phyloP scores from a whole-genome alignment of 495 filamentous ascomycete species.

The Hypomontagnella monticulosa region DNA sequence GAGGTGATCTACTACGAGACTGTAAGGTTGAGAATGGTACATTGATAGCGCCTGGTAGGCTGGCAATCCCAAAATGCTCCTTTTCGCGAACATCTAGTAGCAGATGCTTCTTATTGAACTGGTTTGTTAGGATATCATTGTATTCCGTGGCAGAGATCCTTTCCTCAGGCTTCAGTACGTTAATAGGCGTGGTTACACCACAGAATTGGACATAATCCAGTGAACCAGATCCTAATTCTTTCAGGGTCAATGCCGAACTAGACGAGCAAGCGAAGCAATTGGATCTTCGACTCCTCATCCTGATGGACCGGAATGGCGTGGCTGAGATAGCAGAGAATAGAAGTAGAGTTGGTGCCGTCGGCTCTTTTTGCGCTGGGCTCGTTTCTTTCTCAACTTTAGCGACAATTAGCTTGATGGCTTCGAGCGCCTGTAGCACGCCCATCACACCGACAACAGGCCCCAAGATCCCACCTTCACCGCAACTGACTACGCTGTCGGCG shows the following conservation, averaged over 20 bases:
- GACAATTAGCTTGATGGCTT: conserved; percentile 84
- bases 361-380: conserved; percentile 28
- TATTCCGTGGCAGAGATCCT: conserved; percentile 70
- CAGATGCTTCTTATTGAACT: conserved; percentile 52
- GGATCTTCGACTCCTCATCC: conserved; percentile 70
- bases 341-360: conserved; percentile 61
- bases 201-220: conserved; percentile 86
- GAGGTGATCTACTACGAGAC: conserved; percentile 31
- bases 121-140: conserved; percentile 41
- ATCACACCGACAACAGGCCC: conserved; percentile 94
- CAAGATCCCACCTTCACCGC: conserved; percentile 90
- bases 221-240: conserved; percentile 68
- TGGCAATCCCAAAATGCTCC: conserved; percentile 85
- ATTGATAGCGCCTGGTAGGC: conserved; percentile 76
- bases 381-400: conserved; percentile 33
- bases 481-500: conserved; percentile 76
- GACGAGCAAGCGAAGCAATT: conserved; percentile 81
- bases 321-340: conserved; percentile 76
- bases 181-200: conserved; percentile 61
- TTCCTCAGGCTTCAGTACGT: conserved; percentile 65
- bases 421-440: conserved; percentile 90
- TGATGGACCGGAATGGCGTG: conserved; percentile 76
- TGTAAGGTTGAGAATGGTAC: conserved; percentile 74
- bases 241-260: conserved; percentile 65
- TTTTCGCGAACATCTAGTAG: conserved; percentile 85